A percentile compares a stretch with the other conserved stretches of the same genome.
Evolutionary conservation across 2,329 filamentous ascomycete genomes (phyloP).

Genomic region (Catunica adiposa): DNA sequence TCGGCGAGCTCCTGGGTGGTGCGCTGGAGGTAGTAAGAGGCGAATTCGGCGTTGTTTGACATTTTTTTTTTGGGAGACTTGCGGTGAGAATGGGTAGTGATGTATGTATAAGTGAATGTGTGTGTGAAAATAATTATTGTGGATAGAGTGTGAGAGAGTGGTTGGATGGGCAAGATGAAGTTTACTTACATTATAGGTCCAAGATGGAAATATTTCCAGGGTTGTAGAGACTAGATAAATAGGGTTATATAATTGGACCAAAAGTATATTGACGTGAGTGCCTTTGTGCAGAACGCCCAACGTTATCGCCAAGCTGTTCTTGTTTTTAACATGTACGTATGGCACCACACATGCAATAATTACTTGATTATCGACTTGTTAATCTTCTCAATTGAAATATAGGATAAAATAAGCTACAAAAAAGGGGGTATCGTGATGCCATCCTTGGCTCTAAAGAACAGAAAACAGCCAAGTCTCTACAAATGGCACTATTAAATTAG

Average conservation of each 20-base stretch:
- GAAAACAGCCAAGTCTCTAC: too few relatives aligned
- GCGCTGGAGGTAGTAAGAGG: slow-evolving; percentile 51
- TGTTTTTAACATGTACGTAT: too few relatives aligned
- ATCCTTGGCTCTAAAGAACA: background rate
- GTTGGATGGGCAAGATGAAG: too few relatives aligned
- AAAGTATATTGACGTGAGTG: too few relatives aligned
- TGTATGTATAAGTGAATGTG: too few relatives aligned
- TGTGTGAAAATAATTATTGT: too few relatives aligned
- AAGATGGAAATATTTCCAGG: slow-evolving; percentile 5
- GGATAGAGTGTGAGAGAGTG: too few relatives aligned
- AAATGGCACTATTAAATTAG: background rate
- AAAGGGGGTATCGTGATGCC: slow-evolving; percentile 2
- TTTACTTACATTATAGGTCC: too few relatives aligned
- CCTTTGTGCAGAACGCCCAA: too few relatives aligned
- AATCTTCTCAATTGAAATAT: background rate
- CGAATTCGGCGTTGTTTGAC: slow-evolving; percentile 28
- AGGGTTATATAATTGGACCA: background rate
- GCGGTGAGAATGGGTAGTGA: background rate
- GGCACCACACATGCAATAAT: too few relatives aligned
- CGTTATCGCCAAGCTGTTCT: too few relatives aligned
- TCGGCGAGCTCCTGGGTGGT: slow-evolving; percentile 55
- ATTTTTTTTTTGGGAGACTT: slow-evolving; percentile 1
- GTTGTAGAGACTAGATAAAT: background rate
- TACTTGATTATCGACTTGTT: too few relatives aligned
- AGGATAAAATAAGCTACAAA: background rate